Evolutionary conservation across 2,329 filamentous ascomycete genomes (phyloP), one percentile per base, ranked within the genome.

Genomic region (Phoma sp.): DNA sequence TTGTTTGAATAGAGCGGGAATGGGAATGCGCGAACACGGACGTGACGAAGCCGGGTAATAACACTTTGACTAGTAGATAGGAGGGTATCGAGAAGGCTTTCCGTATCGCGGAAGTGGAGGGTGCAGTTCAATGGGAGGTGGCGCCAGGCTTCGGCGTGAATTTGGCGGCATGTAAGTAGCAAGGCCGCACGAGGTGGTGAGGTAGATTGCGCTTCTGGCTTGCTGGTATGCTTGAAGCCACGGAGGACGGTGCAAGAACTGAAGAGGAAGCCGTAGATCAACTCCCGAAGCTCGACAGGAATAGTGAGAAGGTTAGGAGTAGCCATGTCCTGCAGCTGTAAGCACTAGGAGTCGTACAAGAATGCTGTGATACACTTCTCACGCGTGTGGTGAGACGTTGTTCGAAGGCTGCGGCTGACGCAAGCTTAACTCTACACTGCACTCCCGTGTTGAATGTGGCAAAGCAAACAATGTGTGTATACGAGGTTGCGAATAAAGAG

Each of bases 231-330:
- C 24, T 58, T 60, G 54, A 69, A 70, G 22, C 72, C 71, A 36
- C 70, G 73, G 13, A 48, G 57, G 21, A 74, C 65, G 6, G 62
- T 71, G 46, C 64, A 68, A 33, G 65, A 62, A 32, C 62, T 63
- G 54, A 74, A 75, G 32, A 75, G 60, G 29, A 70, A 61, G n/a
- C 57, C 60, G 45, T 74, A 75, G 39, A 75, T 73, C 25, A 72
- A 46, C 43, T 73, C 69, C 27, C 73, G 64, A 7, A 75, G 54
- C 57, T 75, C 73, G 2, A 68, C 51, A 0, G 73, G 73, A 13
- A 75, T 55, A 2, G 65, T 60, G 7, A 75, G 56, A n/a, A 74
- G 57, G n/a, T 54, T 62, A 37, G 72, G 51, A 21, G 53, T 45
- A 54, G 59, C 33, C 57, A 62, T 63, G 19, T 32, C 27, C 32